These are phyloP conservation scores for Pythium monospermum DNA, from an alignment of 352 stramenopile species.

Conservation along the genomic window DNA sequence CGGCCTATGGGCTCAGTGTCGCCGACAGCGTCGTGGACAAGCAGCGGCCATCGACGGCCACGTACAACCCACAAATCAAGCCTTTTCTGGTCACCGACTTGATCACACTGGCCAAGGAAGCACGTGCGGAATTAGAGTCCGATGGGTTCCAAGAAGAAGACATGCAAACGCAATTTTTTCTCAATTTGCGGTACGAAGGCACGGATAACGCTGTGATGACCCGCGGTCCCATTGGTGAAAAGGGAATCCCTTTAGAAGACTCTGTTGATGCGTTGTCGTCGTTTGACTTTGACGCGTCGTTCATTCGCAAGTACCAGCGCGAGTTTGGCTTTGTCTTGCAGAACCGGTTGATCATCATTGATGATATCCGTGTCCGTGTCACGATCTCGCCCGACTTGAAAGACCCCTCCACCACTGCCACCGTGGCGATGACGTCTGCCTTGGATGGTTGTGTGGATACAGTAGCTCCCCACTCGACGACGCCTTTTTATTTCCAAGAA, in stretches of 20 bases:
- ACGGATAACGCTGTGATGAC: slow-evolving; percentile 99
- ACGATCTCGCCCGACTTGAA: slow-evolving; percentile 83
- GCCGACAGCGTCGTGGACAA: slow-evolving; percentile 97
- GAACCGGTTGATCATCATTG: slow-evolving; percentile 91
- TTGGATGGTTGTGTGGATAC: slow-evolving; percentile 11
- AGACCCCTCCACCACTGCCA: slow-evolving; percentile 14
- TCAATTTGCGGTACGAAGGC: slow-evolving; percentile 98
- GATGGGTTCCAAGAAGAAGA: slow-evolving; percentile 86
- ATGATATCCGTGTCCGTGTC: slow-evolving; percentile 96
- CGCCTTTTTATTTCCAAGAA: slow-evolving; percentile 75
- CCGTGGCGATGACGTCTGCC: not conserved
- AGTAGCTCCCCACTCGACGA: slow-evolving; percentile 49
- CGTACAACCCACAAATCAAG: slow-evolving; percentile 58
- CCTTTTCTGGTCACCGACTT: slow-evolving; percentile 38
- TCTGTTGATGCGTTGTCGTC: slow-evolving; percentile 29
- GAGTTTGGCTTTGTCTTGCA: slow-evolving; percentile 98
- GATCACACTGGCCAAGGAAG: slow-evolving; percentile 49
- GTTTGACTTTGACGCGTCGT: slow-evolving; percentile 87
- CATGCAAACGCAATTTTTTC: slow-evolving; percentile 92
- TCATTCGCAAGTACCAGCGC: slow-evolving; percentile 92
- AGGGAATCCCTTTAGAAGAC: slow-evolving; percentile 26
- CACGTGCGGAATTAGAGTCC: slow-evolving; percentile 62
- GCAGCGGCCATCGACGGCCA: slow-evolving; percentile 85
- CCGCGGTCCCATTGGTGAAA: slow-evolving; percentile 46
- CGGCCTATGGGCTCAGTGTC: slow-evolving; percentile 95